These are phyloP conservation scores for Scleroderma bovista DNA, from an alignment of 768 basidiomycete genomes.

Conservation along the genomic window DNA sequence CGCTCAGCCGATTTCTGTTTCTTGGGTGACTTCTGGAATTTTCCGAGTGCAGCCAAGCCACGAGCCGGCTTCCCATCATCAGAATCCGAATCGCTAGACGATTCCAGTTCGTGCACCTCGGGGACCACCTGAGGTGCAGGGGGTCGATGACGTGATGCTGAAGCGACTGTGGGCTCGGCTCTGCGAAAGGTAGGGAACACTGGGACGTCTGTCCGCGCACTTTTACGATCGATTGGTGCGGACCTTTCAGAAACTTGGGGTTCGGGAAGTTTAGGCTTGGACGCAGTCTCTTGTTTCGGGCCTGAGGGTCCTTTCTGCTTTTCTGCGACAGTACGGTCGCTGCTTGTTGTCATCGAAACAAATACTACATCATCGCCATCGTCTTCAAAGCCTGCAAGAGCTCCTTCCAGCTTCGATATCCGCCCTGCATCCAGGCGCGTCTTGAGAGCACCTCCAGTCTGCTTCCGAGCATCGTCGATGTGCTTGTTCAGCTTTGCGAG, in stretches of 20 bases:
- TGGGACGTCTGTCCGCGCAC: constrained; percentile 28
- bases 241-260: constrained; percentile 13
- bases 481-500: constrained; percentile 65
- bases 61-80: constrained; percentile 43
- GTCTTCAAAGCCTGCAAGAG: constrained; percentile 60
- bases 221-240: constrained; percentile 21
- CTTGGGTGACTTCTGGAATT: constrained; percentile 56
- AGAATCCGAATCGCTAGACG: constrained; percentile 43
- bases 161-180: constrained; percentile 18
- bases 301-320: constrained; percentile 5
- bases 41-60: constrained; percentile 49
- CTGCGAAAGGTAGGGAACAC: constrained; percentile 42
- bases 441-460: constrained; percentile 38
- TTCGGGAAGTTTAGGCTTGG: constrained; percentile 16
- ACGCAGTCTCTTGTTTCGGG: background rate
- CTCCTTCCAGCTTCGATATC: constrained; percentile 59
- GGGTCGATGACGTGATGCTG: constrained; percentile 30
- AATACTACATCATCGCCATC: constrained; percentile 57
- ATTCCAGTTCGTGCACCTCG: constrained; percentile 19
- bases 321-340: constrained; percentile 9
- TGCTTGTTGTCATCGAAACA: constrained; percentile 32
- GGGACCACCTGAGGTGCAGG: constrained; percentile 10
- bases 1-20: constrained; percentile 53
- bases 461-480: constrained; percentile 53
- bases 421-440: constrained; percentile 53